A percentile compares a stretch with the other conserved stretches of the same genome.
Conservation (phyloP, 768 basidiomycete species). For the Panellus pusillus region DNA sequence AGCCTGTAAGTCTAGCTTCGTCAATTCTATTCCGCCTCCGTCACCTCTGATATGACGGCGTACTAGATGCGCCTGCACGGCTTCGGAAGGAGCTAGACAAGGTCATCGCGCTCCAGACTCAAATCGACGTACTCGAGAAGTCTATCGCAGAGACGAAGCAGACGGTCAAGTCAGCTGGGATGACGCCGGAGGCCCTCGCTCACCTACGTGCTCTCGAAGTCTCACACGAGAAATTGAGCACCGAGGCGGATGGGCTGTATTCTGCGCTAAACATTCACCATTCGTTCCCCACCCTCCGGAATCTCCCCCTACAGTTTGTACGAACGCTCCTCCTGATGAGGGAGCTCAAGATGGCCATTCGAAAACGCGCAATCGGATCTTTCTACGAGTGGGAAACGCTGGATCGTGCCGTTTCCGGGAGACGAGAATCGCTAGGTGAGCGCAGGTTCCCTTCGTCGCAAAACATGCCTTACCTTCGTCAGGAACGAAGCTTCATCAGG, state of each 20-base stretch:
- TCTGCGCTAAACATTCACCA: slow-evolving; percentile 33
- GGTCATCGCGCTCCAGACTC: slow-evolving; percentile 30
- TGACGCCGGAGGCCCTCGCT: slow-evolving; percentile 5
- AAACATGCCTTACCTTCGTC: too few species aligned
- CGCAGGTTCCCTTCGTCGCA: neutral
- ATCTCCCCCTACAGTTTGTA: slow-evolving; percentile 30
- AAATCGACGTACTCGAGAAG: slow-evolving; percentile 27
- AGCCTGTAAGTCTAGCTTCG: slow-evolving; percentile 26
- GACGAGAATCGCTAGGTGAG: slow-evolving; percentile 18
- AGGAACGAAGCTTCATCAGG: slow-evolving; percentile 33
- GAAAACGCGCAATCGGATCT: slow-evolving; percentile 23
- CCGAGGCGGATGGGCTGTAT: slow-evolving; percentile 33
- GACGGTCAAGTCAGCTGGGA: slow-evolving; percentile 10
- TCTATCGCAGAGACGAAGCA: slow-evolving; percentile 19
- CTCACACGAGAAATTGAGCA: slow-evolving; percentile 22
- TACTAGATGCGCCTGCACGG: slow-evolving; percentile 28
- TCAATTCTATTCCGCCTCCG: neutral
- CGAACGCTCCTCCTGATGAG: slow-evolving; percentile 31
- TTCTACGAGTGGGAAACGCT: slow-evolving; percentile 30
- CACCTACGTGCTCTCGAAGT: slow-evolving; percentile 23
- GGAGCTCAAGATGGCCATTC: slow-evolving; percentile 28
- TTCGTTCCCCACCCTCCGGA: slow-evolving; percentile 33
- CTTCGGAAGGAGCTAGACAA: slow-evolving; percentile 35
- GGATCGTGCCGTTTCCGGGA: slow-evolving; percentile 24
- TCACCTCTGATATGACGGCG: neutral